phyloP scores from a whole-genome alignment of 2,329 filamentous ascomycete species.

The Fusarium sp. region DNA sequence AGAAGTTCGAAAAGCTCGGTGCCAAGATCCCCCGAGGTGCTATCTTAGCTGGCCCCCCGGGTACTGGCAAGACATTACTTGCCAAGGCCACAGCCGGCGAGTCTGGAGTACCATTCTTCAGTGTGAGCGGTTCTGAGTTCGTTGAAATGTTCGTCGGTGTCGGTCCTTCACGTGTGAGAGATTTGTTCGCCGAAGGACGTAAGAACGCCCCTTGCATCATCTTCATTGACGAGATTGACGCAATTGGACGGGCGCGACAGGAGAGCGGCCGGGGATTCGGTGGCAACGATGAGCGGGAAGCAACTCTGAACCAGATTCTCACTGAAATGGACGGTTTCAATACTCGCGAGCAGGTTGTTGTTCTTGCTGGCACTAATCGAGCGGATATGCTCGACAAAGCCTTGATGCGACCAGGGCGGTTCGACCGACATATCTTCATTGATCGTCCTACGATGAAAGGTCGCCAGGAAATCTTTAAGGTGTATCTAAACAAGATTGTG shows the following conservation, averaged over 20 bases:
- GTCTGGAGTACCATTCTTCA: constrained; percentile 97
- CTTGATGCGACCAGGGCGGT: constrained; percentile 94
- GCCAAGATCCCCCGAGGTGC: constrained; percentile 98
- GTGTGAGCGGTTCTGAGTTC: constrained; percentile 97
- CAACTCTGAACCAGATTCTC: constrained; percentile 96
- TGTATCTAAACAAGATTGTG: constrained; percentile 94
- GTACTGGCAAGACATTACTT: constrained; percentile 97
- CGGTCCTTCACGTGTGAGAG: constrained; percentile 92
- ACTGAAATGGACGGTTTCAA: constrained; percentile 99
- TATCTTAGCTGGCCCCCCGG: constrained; percentile 95
- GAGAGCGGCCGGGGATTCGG: constrained; percentile 79
- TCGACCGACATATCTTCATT: constrained; percentile 95
- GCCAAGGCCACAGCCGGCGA: constrained; percentile 98
- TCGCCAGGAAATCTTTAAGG: constrained; percentile 93
- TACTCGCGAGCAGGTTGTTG: constrained; percentile 94
- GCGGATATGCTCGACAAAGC: constrained; percentile 95
- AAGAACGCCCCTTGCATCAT: constrained; percentile 99
- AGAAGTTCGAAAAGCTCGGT: constrained; percentile 90
- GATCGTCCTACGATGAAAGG: constrained; percentile 97
- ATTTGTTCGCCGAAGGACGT: constrained; percentile 91
- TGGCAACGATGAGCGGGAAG: constrained; percentile 96
- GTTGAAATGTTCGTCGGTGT: constrained; percentile 99
- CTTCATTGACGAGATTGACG: constrained; percentile 99
- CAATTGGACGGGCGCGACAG: constrained; percentile 89
- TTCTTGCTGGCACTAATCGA: constrained; percentile 95